These are phyloP conservation scores for Harringtonia aguacate DNA, from an alignment of 2,329 filamentous ascomycete genomes.

Conservation along the genomic window DNA sequence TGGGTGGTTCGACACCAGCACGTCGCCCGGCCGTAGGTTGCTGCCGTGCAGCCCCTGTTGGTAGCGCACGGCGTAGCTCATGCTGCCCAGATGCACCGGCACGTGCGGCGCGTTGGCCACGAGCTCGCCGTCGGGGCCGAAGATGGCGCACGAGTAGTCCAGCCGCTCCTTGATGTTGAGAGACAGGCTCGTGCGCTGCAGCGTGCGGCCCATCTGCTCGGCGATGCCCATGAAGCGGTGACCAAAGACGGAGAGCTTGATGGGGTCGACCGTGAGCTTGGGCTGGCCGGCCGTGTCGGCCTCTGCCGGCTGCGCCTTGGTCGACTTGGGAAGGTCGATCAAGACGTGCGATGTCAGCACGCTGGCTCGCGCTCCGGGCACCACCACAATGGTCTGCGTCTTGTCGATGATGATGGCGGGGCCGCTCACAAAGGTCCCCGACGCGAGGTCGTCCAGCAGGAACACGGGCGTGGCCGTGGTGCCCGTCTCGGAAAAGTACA, in stretches of 20 bases:
- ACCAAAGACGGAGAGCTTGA: constrained; percentile 66
- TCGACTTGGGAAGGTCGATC: constrained; percentile 48
- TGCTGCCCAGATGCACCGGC: constrained; percentile 69
- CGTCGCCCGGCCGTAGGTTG: constrained; percentile 66
- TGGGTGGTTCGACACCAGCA: constrained; percentile 78
- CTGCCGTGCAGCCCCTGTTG: constrained; percentile 72
- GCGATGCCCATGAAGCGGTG: constrained; percentile 70
- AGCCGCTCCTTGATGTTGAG: constrained; percentile 76
- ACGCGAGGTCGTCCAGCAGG: constrained; percentile 61
- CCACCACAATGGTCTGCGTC: constrained; percentile 86
- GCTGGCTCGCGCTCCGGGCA: constrained; percentile 64
- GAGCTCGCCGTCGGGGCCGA: constrained; percentile 62
- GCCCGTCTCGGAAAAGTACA: constrained; percentile 81
- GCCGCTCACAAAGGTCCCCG: constrained; percentile 64
- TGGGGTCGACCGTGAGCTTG: no score
- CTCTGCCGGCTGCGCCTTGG: constrained; percentile 4
- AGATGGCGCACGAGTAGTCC: constrained; percentile 74
- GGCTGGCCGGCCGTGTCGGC: no score
- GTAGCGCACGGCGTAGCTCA: constrained; percentile 72
- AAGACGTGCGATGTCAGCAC: constrained; percentile 81
- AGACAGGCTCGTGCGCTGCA: constrained; percentile 72
- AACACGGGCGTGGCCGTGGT: constrained; percentile 72
- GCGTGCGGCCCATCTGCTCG: constrained; percentile 54
- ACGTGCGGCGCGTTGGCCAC: constrained; percentile 73
- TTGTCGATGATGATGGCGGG: constrained; percentile 81